Base-by-base conservation (phyloP, 164 flowering plant genomes). In the Magnolia kwangsiensis region DNA sequence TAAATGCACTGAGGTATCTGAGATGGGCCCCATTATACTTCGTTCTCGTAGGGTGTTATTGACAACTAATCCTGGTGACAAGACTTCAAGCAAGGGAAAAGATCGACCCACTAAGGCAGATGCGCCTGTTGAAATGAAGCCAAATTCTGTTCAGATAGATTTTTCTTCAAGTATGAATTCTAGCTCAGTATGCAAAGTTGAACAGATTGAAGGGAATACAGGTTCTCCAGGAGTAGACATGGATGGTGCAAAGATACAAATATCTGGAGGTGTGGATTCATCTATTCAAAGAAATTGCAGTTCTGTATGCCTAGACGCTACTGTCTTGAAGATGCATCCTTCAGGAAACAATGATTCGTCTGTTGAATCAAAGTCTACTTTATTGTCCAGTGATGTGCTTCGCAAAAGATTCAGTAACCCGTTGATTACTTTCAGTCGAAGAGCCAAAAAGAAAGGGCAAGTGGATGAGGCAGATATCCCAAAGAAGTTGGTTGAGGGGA, bases 391-490 rank as follows among this genome's bases (percentile, higher is more conserved):
- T 51, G 50, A 67, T 24, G 27, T 16, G 50, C 37, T 13, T 14
- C 63, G 50, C 23, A 67, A 67, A 21, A 75, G 51, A 13, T 67
- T 75, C 20, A 75, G 71, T 20, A 18, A 9, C 27, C 72, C 77
- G 1, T 55, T 67, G 67, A 75, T 75, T 67, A 75, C 77, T 16
- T 75, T 75, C 77, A 50, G 77, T 31, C 77, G 77, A 24, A 75
- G 77, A 51, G 71, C 72, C 64, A 75, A 51, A 67, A 67, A 18
- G 65, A 73, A 73, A 61, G 49, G 29, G 50, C 23, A 9, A 24
- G 51, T 75, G 69, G n/a, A 23, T 51, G 31, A 19, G 16, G 24
- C 51, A 50, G 77, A 51, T 51, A 19, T 50, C 58, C 68, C 13
- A 21, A 69, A 69, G 49, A 50, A 70, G 9, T n/a, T 20, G 58